These are phyloP conservation scores for Phytophthora melonis DNA, from an alignment of 352 stramenopile species.

Conservation along the genomic window DNA sequence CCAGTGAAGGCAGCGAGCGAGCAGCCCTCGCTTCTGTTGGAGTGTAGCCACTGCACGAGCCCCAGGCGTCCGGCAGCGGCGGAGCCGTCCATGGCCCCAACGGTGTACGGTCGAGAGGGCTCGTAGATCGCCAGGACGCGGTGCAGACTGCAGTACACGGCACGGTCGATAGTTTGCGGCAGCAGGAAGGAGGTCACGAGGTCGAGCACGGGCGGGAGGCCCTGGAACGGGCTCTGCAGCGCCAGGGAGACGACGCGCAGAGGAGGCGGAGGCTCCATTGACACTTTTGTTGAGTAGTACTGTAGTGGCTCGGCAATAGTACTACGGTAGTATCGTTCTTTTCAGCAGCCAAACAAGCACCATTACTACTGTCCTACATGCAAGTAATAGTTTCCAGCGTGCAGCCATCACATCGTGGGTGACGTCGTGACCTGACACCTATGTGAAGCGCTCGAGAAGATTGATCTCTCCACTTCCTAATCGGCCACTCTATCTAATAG, in stretches of 20 bases:
- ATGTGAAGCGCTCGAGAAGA: too few species aligned
- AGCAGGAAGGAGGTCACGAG: slow-evolving; percentile 3
- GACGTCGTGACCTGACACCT: too few species aligned
- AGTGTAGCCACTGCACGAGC: slow-evolving; percentile 5
- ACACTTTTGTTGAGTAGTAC: too few species aligned
- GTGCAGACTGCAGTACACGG: not conserved
- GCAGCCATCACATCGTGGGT: too few species aligned
- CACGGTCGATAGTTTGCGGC: slow-evolving; percentile 6
- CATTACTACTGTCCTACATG: too few species aligned
- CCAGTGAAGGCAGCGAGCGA: not conserved
- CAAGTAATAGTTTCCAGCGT: too few species aligned
- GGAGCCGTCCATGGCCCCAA: slow-evolving; percentile 9
- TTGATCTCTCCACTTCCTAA: too few species aligned
- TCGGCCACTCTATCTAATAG: too few species aligned
- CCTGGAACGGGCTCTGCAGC: not conserved
- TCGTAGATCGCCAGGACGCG: not conserved
- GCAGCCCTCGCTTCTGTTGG: slow-evolving; percentile 10
- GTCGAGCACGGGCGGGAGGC: not conserved
- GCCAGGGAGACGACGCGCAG: not conserved
- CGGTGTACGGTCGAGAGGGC: not conserved
- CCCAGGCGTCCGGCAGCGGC: not conserved
- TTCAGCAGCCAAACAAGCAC: too few species aligned
- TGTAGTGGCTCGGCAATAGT: too few species aligned
- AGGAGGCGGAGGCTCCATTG: not conserved
- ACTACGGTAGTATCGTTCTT: too few species aligned